Evolutionary conservation across 106 monocot genomes (phyloP).

Genomic region (Dendrobium catenatum): DNA sequence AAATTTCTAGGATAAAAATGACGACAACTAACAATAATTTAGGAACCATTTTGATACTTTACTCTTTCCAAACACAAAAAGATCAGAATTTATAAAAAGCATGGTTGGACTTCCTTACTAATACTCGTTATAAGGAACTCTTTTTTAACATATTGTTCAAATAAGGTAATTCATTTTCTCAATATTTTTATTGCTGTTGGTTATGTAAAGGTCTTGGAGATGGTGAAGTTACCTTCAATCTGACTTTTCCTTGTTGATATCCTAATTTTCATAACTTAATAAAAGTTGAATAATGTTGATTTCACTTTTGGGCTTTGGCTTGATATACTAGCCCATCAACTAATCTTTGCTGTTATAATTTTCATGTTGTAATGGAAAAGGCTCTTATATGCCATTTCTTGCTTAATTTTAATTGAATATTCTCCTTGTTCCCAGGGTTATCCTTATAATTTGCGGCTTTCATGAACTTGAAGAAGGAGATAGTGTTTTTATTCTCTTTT

Average conservation of each 20-base stretch:
- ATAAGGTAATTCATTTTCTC: neutral
- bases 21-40: too few species aligned
- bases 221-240: neutral
- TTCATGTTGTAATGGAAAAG: neutral
- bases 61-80: neutral
- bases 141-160: neutral
- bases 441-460: neutral
- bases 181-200: neutral
- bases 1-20: too few species aligned
- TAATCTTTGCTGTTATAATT: neutral
- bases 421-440: neutral
- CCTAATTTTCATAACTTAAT: neutral
- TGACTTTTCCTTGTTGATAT: neutral
- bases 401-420: neutral
- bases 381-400: neutral
- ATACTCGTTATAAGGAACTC: neutral
- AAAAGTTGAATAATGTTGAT: neutral
- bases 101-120: neutral
- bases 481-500: neutral
- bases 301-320: neutral
- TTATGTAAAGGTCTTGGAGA: neutral
- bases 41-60: too few species aligned
- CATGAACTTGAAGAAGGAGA: neutral
- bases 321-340: neutral
- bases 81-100: neutral